Percentiles rank a stretch among this genome's conserved stretches.
phyloP scores from a whole-genome alignment of 2,329 filamentous ascomycete species.

The Calonectria pteridis region DNA sequence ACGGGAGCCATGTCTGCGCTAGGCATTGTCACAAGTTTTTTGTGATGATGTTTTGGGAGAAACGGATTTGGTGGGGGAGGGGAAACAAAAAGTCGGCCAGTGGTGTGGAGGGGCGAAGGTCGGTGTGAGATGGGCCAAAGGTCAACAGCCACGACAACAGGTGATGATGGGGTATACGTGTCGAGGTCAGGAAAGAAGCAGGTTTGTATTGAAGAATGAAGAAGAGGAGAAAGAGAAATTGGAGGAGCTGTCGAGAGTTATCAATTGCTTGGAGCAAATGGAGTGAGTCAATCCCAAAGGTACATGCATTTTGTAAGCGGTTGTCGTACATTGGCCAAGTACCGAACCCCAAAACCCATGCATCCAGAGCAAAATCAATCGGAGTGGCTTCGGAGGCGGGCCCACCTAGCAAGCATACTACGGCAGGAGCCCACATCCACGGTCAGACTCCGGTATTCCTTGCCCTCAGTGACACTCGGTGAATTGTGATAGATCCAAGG shows the following conservation, averaged over 20 bases:
- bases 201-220: not conserved
- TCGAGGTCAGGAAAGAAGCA: not conserved
- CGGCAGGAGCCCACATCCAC: not conserved
- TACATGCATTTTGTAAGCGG: not conserved
- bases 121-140: slow-evolving; percentile 9
- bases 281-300: slow-evolving; percentile 27
- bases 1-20: slow-evolving; percentile 56
- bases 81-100: slow-evolving; percentile 14
- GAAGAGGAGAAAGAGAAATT: slow-evolving; percentile 2
- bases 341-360: slow-evolving; percentile 6
- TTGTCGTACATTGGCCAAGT: not conserved
- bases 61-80: slow-evolving; percentile 29
- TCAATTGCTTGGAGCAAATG: slow-evolving; percentile 11
- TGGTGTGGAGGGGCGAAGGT: slow-evolving; percentile 18
- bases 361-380: slow-evolving; percentile 29
- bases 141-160: not conserved
- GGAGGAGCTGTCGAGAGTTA: slow-evolving; percentile 13
- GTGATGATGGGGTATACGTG: not conserved
- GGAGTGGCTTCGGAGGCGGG: slow-evolving; percentile 48
- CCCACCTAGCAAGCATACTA: slow-evolving; percentile 42
- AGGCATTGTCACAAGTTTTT: slow-evolving; percentile 47
- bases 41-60: slow-evolving; percentile 29
- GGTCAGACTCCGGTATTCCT: not conserved
- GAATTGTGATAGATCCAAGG: slow-evolving; percentile 8
- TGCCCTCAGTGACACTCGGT: not conserved